A percentile compares a stretch with the other conserved stretches of the same genome.
Conservation (phyloP, 805 yeast genomes). For the Brettanomyces anomalus region DNA sequence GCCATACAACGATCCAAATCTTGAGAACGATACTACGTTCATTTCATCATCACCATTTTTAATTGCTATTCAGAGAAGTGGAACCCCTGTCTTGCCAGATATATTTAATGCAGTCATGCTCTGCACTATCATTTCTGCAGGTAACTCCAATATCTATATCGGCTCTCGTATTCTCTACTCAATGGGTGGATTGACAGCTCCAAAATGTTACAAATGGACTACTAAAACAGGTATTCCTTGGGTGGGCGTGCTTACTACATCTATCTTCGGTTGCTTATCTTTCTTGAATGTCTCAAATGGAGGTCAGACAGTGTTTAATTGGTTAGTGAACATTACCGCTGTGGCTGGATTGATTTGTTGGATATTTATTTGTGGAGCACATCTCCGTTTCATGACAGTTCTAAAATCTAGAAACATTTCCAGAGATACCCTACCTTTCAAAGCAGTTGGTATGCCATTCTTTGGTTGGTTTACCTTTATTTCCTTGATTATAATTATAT, state of each 20-base stretch:
- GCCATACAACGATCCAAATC: constrained; percentile 55
- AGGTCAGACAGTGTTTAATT: constrained; percentile 53
- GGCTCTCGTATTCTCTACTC: constrained; percentile 62
- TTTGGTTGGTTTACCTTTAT: constrained; percentile 54
- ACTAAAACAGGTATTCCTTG: constrained; percentile 56
- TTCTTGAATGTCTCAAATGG: constrained; percentile 46
- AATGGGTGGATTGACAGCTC: constrained; percentile 56
- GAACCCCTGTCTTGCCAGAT: constrained; percentile 56
- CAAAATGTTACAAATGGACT: constrained; percentile 39
- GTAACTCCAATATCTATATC: constrained; percentile 65
- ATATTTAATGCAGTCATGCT: constrained; percentile 67
- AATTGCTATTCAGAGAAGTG: constrained; percentile 60
- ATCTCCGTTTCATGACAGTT: constrained; percentile 61
- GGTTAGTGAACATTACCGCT: constrained; percentile 71
- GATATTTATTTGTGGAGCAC: constrained; percentile 57
- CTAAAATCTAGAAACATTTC: constrained; percentile 54
- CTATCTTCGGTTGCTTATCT: constrained; percentile 56
- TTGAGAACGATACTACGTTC: constrained; percentile 28
- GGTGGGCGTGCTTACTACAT: constrained; percentile 45
- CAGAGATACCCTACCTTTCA: constrained; percentile 63
- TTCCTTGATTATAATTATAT: constrained; percentile 43
- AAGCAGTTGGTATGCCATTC: constrained; percentile 59
- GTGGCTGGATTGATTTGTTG: constrained; percentile 70
- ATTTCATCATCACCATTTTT: constrained; percentile 62
- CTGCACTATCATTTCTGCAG: constrained; percentile 66